phyloP scores from a whole-genome alignment of 2,329 filamentous ascomycete species.

The Hypoxylon sp. region DNA sequence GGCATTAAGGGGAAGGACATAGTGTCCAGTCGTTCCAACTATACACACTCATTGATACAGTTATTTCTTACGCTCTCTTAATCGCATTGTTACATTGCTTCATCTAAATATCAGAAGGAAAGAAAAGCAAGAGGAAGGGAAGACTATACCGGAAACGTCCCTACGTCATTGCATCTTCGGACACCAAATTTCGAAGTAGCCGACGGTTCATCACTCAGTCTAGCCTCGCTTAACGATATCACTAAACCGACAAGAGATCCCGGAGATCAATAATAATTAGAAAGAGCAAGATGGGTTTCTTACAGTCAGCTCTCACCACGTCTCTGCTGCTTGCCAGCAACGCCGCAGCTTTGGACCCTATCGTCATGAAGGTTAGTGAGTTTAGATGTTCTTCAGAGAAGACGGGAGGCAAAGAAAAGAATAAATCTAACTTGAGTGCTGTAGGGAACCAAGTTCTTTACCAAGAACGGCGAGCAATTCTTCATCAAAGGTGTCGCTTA shows the following conservation, averaged over 20 bases:
- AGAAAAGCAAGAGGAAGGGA: constrained; percentile 6
- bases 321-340: constrained; percentile 50
- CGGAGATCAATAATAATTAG: constrained; percentile 29
- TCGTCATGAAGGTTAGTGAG: constrained; percentile 53
- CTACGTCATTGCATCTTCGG: constrained; percentile 25
- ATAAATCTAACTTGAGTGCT: constrained; percentile 21
- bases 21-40: constrained; percentile 46
- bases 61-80: constrained; percentile 39
- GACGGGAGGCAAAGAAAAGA: background rate
- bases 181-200: background rate
- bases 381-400: background rate
- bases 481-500: constrained; percentile 84
- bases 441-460: constrained; percentile 72
- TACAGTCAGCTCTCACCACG: constrained; percentile 51
- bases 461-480: constrained; percentile 67
- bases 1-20: constrained; percentile 43
- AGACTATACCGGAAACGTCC: constrained; percentile 5
- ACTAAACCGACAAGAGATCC: constrained; percentile 16
- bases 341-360: constrained; percentile 52
- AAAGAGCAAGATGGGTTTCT: constrained; percentile 51
- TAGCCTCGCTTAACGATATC: background rate
- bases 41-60: constrained; percentile 47
- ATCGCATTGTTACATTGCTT: constrained; percentile 21
- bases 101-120: constrained; percentile 19
- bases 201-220: background rate